phyloP scores from a whole-genome alignment of 169 alveolate species.

The Amoebophrya sp. region DNA sequence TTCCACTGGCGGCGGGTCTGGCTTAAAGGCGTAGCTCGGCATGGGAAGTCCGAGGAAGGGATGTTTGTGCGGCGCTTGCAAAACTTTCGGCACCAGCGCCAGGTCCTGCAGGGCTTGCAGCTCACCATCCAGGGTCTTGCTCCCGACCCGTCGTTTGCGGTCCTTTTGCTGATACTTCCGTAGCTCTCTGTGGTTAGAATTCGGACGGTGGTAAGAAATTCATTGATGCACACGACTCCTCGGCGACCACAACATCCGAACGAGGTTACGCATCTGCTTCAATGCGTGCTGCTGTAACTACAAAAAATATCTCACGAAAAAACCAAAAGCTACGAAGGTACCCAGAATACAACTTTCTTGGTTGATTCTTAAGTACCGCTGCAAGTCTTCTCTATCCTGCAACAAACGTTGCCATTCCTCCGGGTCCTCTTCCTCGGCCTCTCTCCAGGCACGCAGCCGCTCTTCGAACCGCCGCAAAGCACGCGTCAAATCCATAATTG shows the following conservation, averaged over 20 bases:
- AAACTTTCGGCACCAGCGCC: neutral
- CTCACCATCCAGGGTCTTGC: neutral
- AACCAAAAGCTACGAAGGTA: neutral
- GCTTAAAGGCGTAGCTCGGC: neutral
- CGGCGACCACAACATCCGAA: too few species aligned
- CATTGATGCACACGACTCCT: too few species aligned
- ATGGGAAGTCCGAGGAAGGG: neutral
- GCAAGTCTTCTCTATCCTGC: neutral
- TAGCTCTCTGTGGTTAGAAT: neutral
- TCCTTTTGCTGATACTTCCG: neutral
- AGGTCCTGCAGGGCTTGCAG: neutral
- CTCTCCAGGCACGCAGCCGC: neutral
- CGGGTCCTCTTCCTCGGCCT: neutral
- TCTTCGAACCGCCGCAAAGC: neutral
- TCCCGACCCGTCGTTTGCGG: neutral
- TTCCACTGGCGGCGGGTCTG: neutral
- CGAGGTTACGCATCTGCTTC: neutral
- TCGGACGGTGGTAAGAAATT: neutral
- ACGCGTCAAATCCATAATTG: neutral
- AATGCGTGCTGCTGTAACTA: neutral
- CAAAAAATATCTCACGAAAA: too few species aligned
- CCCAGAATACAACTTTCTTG: neutral
- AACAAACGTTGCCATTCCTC: neutral
- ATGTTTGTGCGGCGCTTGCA: neutral
- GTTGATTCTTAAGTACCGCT: neutral